Base-by-base conservation (phyloP, 2,329 filamentous ascomycete species). In the Fusarium foetens region DNA sequence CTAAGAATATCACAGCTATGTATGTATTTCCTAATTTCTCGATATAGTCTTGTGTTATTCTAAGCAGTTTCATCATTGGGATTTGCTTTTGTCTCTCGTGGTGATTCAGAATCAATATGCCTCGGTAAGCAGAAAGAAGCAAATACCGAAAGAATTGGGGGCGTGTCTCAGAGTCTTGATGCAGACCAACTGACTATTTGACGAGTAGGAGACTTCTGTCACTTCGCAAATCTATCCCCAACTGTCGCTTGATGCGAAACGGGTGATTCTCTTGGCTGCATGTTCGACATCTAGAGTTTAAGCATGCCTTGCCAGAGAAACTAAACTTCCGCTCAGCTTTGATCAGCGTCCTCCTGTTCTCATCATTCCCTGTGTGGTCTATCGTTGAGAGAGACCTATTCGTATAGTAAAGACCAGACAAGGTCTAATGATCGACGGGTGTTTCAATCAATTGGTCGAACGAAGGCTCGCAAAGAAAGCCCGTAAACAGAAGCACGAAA, bases 71-170 rank as follows among this genome's bases (percentile, higher is more conserved):
- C 21, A 31, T 33, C 19, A 27, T 36, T 27, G 7, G 38, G 21
- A 5, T 23, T 43, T 45, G 25, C n/a, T 51, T 66, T 51, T 55
- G 43, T 33, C 19, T 31, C 19, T 58, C 41, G 52, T 33, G 17
- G 14, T 27, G 45, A 21, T 39, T 51, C 43, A 57, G 42, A 42
- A 60, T 25, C 33, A 14, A 31, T 27, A 16, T 35, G 13, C 23
- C 53, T 48, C 49, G 11, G 42, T 45, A 61, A 45, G 38, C 42
- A 52, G 23, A 58, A 62, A 60, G 53, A 75, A 68, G 64, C 61
- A 68, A 62, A 36, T 39, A 61, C 70, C 65, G 66, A 64, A 63
- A 61, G 52, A 63, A 66, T 51, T 46, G 43, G 54, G 27, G 4
- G 33, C 25, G 60, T 61, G 68, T 49, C 38, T 49, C 53, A 25